phyloP scores from a whole-genome alignment of 2,329 filamentous ascomycete species.

The Penicillium sp. region DNA sequence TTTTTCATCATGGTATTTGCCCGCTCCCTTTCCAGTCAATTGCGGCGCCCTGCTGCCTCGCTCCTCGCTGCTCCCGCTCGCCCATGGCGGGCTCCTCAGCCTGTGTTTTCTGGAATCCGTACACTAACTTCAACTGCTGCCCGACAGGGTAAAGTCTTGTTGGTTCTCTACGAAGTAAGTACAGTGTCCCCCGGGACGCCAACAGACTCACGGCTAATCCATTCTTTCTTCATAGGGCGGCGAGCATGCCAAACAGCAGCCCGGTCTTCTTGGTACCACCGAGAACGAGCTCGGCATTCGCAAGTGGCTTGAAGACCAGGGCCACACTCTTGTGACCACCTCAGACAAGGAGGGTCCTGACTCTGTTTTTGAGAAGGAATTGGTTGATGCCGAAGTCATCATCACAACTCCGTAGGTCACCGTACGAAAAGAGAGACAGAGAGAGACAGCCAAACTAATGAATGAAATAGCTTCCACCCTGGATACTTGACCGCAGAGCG shows the following conservation, averaged over 20 bases:
- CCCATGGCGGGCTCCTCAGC: constrained; percentile 32
- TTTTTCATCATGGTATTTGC: constrained; percentile 59
- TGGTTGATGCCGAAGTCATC: constrained; percentile 96
- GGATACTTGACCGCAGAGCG: constrained; percentile 96
- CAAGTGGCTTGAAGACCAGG: constrained; percentile 96
- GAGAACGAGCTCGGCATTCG: constrained; percentile 97
- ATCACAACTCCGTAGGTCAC: constrained; percentile 84
- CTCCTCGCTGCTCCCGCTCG: constrained; percentile 40
- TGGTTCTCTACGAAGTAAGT: constrained; percentile 85
- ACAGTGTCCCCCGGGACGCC: constrained; percentile 17
- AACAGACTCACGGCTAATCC: background rate
- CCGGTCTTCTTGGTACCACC: constrained; percentile 84
- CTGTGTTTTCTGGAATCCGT: constrained; percentile 49
- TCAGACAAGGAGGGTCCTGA: constrained; percentile 94
- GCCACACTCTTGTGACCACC: constrained; percentile 94
- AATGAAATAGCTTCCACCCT: constrained; percentile 77
- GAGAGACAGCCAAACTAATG: background rate
- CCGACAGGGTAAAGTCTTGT: constrained; percentile 89
- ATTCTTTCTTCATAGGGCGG: constrained; percentile 51
- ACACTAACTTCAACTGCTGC: constrained; percentile 62
- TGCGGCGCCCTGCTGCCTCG: constrained; percentile 53
- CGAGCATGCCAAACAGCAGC: constrained; percentile 84
- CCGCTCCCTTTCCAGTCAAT: constrained; percentile 55
- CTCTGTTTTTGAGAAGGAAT: constrained; percentile 91
- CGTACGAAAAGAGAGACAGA: background rate